Base-by-base conservation (phyloP, 2,329 filamentous ascomycete species). In the Lachnellula arida region DNA sequence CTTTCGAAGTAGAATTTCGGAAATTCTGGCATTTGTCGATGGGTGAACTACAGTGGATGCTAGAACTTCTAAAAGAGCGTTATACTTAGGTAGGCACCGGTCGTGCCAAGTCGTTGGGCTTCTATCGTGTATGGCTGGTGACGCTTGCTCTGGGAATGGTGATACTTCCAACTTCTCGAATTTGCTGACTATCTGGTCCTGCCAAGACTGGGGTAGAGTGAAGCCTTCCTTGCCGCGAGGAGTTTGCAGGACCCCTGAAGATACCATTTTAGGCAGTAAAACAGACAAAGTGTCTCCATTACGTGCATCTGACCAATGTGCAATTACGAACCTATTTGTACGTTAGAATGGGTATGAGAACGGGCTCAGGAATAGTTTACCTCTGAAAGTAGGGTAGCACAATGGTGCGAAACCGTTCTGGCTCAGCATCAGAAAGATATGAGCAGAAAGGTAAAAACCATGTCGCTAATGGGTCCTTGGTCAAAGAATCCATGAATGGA, bases 381-480 rank as follows among this genome's bases (percentile, higher is more conserved):
- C 83, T 90, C 70, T 95, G 89, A 63, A 97, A 91, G 55, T 89
- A 85, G 39, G 84, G 86, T 7, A 92, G 77, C 34, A 96, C 80
- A n/a, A 97, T 76, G 60, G 84, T 86, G 53, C 85, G 81, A 68
- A 97, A 99, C 40, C 89, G 81, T 52, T 86, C 81, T 1, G 80
- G 70, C 46, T 91, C 86, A 37, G 95, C 76, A 53, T 90, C 81
- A 0, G 89, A 86, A 63, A 94, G 86, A 51, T 89, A 86, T 14
- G 87, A 86, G 72, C 91, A 97, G 71, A 97, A 96, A 0, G 85
- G 81, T 44, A 97, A 80, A 70, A 96, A 97, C 76, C 86, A 87
- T 51, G 73, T 73, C 66, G 86, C 82, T 65, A 92, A 79, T 1
- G 80, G 79, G 46, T 87, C 83, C 51, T 81, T 80, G 3, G 82